Evolutionary conservation across 78 protist genomes (phyloP).

Genomic region (Neovahlkampfia damariscottae): DNA sequence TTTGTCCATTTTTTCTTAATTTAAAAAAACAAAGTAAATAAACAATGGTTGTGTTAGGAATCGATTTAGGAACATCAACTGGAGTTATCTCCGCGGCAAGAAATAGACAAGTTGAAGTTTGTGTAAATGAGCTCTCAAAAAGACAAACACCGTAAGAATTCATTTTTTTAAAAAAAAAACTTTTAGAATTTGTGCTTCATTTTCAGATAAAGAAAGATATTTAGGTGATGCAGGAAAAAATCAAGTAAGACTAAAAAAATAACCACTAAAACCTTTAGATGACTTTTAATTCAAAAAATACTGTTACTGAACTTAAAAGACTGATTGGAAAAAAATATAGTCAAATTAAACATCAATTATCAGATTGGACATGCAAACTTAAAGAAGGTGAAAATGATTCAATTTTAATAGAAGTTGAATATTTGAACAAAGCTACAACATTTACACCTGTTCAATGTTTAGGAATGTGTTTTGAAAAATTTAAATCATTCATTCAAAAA

Average conservation of each 20-base stretch:
- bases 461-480: conserved; percentile 68
- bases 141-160: conserved; percentile 75
- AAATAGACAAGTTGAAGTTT: conserved; percentile 77
- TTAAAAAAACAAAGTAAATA: not conserved
- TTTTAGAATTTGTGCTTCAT: conserved; percentile 34
- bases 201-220: conserved; percentile 1
- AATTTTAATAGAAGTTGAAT: conserved; percentile 26
- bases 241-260: too few relatives aligned
- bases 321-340: conserved; percentile 50
- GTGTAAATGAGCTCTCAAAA: conserved; percentile 63
- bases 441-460: conserved; percentile 46
- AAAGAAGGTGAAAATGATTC: conserved; percentile 10
- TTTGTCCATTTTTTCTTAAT: not conserved
- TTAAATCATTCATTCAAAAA: conserved; percentile 44
- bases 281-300: conserved; percentile 64
- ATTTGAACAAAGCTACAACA: conserved; percentile 33
- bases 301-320: conserved; percentile 56
- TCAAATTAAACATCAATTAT: conserved; percentile 2
- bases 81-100: conserved; percentile 65
- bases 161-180: too few relatives aligned
- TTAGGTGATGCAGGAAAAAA: conserved; percentile 13
- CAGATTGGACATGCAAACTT: not conserved
- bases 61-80: conserved; percentile 55
- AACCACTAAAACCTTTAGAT: too few relatives aligned
- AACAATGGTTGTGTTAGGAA: conserved; percentile 55